phyloP scores from a whole-genome alignment of 1,139 yeast species.

The Pichia norvegensis region DNA sequence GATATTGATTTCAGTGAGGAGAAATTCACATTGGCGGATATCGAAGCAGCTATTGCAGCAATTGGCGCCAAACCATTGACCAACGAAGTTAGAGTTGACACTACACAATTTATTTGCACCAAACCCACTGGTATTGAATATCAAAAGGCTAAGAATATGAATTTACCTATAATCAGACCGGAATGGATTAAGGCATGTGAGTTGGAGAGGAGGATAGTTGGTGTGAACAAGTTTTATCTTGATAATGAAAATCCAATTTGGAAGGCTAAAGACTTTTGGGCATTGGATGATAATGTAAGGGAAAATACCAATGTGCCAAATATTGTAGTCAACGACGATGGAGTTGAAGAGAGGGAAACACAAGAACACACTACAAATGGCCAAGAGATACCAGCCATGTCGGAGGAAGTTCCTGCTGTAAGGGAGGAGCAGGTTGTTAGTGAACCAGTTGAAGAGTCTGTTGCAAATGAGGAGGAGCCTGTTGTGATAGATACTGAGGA shows the following conservation, averaged over 20 bases:
- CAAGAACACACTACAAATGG: constrained; percentile 2
- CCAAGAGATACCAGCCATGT: constrained; percentile 1
- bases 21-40: constrained; percentile 49
- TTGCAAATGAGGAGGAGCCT: constrained; percentile 7
- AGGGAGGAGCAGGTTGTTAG: constrained; percentile 6
- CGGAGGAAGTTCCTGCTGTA: neutral
- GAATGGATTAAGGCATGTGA: constrained; percentile 97
- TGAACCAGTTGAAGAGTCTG: constrained; percentile 7
- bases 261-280: constrained; percentile 30
- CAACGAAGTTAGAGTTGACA: constrained; percentile 68
- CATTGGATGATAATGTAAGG: neutral
- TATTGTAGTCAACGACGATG: neutral
- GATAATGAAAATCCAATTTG: constrained; percentile 34
- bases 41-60: constrained; percentile 51
- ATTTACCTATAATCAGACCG: constrained; percentile 91
- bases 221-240: constrained; percentile 79
- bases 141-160: constrained; percentile 73
- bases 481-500: constrained; percentile 1
- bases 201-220: constrained; percentile 78
- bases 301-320: neutral
- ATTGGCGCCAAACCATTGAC: constrained; percentile 88
- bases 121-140: constrained; percentile 41
- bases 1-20: constrained; percentile 54
- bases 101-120: constrained; percentile 89
- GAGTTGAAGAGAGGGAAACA: constrained; percentile 26